These are phyloP conservation scores for Lactarius quietus DNA, from an alignment of 768 basidiomycete genomes.

Conservation along the genomic window DNA sequence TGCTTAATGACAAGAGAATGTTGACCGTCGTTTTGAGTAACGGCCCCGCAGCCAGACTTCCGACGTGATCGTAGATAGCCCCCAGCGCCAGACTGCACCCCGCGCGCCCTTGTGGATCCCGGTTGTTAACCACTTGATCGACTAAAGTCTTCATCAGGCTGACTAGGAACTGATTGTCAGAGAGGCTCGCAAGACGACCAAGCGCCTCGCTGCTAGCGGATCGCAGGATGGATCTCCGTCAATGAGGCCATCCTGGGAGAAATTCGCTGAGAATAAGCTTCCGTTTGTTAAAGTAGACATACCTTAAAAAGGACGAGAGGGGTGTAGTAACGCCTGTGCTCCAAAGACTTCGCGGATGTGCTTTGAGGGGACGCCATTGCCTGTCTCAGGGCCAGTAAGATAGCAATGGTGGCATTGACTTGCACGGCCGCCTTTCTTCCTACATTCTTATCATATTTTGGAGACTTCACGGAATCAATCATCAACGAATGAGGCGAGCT, in stretches of 20 bases:
- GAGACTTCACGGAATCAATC: constrained; percentile 62
- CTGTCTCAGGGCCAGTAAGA: constrained; percentile 64
- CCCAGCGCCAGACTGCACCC: constrained; percentile 93
- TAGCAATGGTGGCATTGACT: constrained; percentile 73
- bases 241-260: constrained; percentile 64
- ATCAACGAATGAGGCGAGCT: constrained; percentile 53
- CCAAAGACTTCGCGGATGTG: constrained; percentile 63
- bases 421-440: constrained; percentile 82
- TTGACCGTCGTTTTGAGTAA: constrained; percentile 94
- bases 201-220: constrained; percentile 82
- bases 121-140: constrained; percentile 90
- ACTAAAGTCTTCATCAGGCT: constrained; percentile 87
- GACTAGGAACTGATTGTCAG: constrained; percentile 80
- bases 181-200: constrained; percentile 80
- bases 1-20: constrained; percentile 89
- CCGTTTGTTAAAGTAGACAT: constrained; percentile 22
- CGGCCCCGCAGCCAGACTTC: constrained; percentile 91
- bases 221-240: constrained; percentile 79
- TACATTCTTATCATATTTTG: constrained; percentile 81
- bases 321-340: constrained; percentile 55
- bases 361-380: constrained; percentile 50
- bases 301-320: constrained; percentile 79
- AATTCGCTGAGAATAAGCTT: constrained; percentile 10
- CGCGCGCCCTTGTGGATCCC: constrained; percentile 87
- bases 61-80: constrained; percentile 87